phyloP scores from a whole-genome alignment of 2,329 filamentous ascomycete species.

The Aspergillaceae sp. region DNA sequence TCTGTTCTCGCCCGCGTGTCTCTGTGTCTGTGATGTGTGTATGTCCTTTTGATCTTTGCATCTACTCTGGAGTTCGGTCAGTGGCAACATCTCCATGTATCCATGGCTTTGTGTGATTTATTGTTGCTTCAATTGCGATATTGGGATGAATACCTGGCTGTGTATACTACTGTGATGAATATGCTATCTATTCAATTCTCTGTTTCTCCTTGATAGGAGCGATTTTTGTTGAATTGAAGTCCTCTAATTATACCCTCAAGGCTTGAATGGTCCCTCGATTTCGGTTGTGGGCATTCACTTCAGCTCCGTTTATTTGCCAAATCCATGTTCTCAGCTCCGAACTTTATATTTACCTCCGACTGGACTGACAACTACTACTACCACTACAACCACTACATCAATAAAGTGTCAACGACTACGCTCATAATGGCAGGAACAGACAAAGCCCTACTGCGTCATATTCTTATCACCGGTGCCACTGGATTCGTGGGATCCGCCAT shows the following conservation, averaged over 20 bases:
- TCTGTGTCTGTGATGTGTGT: conserved; percentile 2
- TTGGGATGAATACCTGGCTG: conserved; percentile 26
- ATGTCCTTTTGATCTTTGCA: conserved; percentile 18
- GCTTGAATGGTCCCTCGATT: too few relatives aligned
- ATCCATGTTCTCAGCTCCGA: too few relatives aligned
- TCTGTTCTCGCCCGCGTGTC: background rate
- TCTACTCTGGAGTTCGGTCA: conserved; percentile 32
- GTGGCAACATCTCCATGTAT: conserved; percentile 25
- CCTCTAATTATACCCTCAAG: too few relatives aligned
- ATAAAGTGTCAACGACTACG: background rate
- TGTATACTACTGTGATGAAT: conserved; percentile 31
- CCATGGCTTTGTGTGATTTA: conserved; percentile 7
- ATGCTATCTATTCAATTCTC: conserved; percentile 9
- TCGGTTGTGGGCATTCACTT: too few relatives aligned
- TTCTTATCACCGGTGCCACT: conserved; percentile 31
- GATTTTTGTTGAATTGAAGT: too few relatives aligned
- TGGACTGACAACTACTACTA: too few relatives aligned
- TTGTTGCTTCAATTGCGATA: conserved; percentile 17
- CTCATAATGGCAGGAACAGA: conserved; percentile 6
- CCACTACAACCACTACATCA: background rate
- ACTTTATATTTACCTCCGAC: too few relatives aligned
- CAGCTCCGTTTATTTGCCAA: too few relatives aligned
- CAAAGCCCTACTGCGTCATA: conserved; percentile 10
- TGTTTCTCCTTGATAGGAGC: background rate
- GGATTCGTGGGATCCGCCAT: conserved; percentile 35